Base-by-base conservation (phyloP, 1,284 basidiomycete genomes). In the Ceratobasidium sp. region DNA sequence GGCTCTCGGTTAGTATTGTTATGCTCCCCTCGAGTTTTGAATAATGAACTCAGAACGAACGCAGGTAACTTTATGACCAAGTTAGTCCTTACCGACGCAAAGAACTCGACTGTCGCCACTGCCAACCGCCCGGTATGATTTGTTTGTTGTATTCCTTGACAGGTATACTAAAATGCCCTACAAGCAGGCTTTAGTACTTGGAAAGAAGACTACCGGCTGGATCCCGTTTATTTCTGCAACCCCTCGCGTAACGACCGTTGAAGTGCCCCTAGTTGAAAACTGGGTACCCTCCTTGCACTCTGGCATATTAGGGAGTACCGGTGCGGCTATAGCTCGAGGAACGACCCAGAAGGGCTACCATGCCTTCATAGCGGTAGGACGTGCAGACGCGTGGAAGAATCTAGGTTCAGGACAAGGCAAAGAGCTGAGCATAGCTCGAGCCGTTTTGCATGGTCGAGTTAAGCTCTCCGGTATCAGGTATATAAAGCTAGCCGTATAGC, bases 11-110 rank as follows among this genome's bases (percentile, higher is more conserved):
- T n/a, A 43, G 66, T 38, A 46, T 0, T 58, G n/a, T 6, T n/a
- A 41, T 13, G 41, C 21, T n/a, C n/a, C n/a, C 35, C 35, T 38
- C 11, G 6, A 38, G 11, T 38, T 11, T 11, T 11, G 35, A 11
- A 11, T 11, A 11, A 38, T 38, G 35, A 38, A 38, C 35, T 38
- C 11, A 38, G 35, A 38, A 4, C 35, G 11, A 38, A 4, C 35
- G 5, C 43, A 69, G 66, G 66, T 6, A 69, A 69, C 30, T 69
- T 69, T 30, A 69, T 69, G 66, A 69, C 66, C 4, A 69, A 58
- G 32, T 26, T 69, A 6, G 35, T 55, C n/a, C 26, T 69, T 11
- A 46, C 52, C 23, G 66, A 69, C 35, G 35, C 66, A 46, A 69
- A 58, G 43, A 69, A 69, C 54, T 35, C 43, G 18, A 69, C 66